Conservation (phyloP, 805 yeast genomes). For the Metschnikowia vanudenii region DNA sequence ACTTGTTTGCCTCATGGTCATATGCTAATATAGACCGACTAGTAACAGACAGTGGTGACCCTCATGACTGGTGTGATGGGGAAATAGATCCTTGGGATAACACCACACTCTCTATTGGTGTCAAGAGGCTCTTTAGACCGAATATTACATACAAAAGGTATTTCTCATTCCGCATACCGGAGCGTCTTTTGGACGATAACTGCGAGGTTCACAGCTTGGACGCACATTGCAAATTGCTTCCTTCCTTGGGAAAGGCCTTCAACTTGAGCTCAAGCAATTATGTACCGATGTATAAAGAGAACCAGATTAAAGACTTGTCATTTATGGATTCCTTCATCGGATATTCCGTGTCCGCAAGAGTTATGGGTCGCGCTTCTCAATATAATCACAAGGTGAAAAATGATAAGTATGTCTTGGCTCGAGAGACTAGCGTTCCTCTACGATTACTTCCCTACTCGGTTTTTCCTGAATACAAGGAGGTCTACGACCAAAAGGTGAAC, state of each 20-base stretch:
- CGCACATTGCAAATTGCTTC: constrained; percentile 37
- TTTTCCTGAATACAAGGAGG: constrained; percentile 22
- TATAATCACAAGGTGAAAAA: constrained; percentile 22
- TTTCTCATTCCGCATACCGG: constrained; percentile 43
- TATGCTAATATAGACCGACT: constrained; percentile 37
- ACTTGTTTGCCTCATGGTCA: constrained; percentile 45
- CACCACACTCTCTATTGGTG: constrained; percentile 35
- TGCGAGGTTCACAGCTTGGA: constrained; percentile 37
- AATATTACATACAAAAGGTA: constrained; percentile 39
- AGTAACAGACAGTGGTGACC: constrained; percentile 31
- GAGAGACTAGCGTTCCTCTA: constrained; percentile 32
- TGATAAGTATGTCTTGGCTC: constrained; percentile 39
- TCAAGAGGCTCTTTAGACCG: constrained; percentile 38
- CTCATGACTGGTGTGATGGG: constrained; percentile 44
- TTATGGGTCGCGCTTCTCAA: constrained; percentile 41
- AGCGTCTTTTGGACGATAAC: constrained; percentile 39
- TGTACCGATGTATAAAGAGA: constrained; percentile 14
- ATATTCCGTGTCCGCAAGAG: constrained; percentile 40
- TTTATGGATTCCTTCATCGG: constrained; percentile 38
- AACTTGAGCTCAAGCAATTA: constrained; percentile 23
- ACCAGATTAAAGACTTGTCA: constrained; percentile 31
- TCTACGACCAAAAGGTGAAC: constrained; percentile 20
- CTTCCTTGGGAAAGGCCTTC: constrained; percentile 36
- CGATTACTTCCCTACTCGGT: constrained; percentile 34
- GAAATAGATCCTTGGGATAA: constrained; percentile 43